Conservation (phyloP, 805 yeast genomes). For the Candida palmyrensis region DNA sequence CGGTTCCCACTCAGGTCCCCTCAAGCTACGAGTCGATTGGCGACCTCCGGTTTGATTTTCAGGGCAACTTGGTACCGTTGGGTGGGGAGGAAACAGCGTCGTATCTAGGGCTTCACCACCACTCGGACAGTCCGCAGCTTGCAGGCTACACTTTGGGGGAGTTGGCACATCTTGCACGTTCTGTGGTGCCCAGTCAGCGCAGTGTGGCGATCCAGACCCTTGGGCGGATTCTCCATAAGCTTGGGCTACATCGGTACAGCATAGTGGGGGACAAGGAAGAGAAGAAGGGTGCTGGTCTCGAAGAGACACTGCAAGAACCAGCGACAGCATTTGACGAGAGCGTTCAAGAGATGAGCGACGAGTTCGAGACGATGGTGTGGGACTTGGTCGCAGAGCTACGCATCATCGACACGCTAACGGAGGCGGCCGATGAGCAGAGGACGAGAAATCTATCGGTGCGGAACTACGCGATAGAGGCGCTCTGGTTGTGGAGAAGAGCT, state of each 20-base stretch:
- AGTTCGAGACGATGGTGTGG: constrained; percentile 61
- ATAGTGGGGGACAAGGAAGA: constrained; percentile 42
- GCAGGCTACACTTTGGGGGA: constrained; percentile 92
- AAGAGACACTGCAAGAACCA: constrained; percentile 17
- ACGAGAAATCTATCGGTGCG: constrained; percentile 69
- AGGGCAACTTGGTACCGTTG: constrained; percentile 66
- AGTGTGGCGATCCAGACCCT: constrained; percentile 80
- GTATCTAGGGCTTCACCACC: constrained; percentile 80
- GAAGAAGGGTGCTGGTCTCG: constrained; percentile 23
- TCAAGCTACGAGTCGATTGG: constrained; percentile 50
- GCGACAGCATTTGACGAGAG: constrained; percentile 22
- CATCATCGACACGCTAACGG: constrained; percentile 60
- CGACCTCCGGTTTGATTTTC: constrained; percentile 82
- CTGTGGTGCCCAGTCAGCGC: constrained; percentile 79
- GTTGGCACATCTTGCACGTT: constrained; percentile 70
- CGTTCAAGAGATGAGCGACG: constrained; percentile 15
- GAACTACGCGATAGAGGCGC: constrained; percentile 81
- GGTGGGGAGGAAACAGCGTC: constrained; percentile 40
- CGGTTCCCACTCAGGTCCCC: constrained; percentile 37
- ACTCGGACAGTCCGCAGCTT: constrained; percentile 77
- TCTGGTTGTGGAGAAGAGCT: constrained; percentile 78
- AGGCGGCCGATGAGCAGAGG: constrained; percentile 59
- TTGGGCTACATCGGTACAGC: constrained; percentile 59
- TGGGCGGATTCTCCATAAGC: constrained; percentile 80
- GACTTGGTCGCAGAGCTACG: constrained; percentile 59